These are phyloP conservation scores for Rosa multiflora DNA, from an alignment of 306 rosid species.

Conservation along the genomic window DNA sequence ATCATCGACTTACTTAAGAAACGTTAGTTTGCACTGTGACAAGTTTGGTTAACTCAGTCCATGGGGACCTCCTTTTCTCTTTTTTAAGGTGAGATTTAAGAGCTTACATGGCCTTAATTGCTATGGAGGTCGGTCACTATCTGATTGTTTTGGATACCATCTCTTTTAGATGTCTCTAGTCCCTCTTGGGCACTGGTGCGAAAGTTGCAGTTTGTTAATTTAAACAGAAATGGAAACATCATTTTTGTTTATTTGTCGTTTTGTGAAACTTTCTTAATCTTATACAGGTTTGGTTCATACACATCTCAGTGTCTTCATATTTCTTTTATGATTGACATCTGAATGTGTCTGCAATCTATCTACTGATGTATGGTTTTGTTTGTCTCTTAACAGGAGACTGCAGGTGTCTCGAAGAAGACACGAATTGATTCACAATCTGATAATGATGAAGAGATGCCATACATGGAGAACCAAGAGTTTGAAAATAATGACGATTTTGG, in stretches of 20 bases:
- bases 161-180: not conserved
- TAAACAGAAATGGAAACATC: not conserved
- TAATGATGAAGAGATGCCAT: not conserved
- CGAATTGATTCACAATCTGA: not conserved
- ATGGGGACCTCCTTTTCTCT: not conserved
- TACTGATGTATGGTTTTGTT: not conserved
- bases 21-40: not conserved
- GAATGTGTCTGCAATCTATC: not conserved
- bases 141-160: not conserved
- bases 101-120: not conserved
- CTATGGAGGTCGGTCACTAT: not conserved
- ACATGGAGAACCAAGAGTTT: not conserved
- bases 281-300: not conserved
- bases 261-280: not conserved
- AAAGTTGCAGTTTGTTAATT: not conserved
- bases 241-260: not conserved
- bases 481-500: not conserved
- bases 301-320: not conserved
- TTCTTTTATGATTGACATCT: not conserved
- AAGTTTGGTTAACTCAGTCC: not conserved
- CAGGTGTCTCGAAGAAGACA: constrained; percentile 7
- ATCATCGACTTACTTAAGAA: not conserved
- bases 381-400: constrained; percentile 7
- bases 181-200: not conserved
- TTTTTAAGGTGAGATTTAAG: not conserved